Base-by-base conservation (phyloP, 2,329 filamentous ascomycete genomes). In the Xylaria sp. region DNA sequence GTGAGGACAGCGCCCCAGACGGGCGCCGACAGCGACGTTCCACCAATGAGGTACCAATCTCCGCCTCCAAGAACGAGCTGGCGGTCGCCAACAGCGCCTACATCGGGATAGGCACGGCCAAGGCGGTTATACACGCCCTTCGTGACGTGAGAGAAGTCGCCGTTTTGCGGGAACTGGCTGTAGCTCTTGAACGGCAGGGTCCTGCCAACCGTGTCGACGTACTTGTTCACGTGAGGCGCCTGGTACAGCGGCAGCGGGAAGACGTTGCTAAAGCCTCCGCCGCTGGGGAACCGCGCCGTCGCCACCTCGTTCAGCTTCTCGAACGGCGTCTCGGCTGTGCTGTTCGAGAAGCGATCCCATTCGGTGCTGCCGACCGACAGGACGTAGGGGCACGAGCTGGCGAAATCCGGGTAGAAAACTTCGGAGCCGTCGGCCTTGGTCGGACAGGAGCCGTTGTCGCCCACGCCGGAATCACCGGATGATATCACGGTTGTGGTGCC, bases 1-100 rank as follows among this genome's bases (percentile, higher is more conserved):
- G 80, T 84, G 33, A 85, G 69, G 10, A 74, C 78, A 6, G 80
- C 83, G 0, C 85, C 83, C 23, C 85, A 84, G 0, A 85, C 76
- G 0, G 89, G 89, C 0, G 84, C 75, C 0, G 87, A 81, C 31
- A 85, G 83, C 23, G 79, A 82, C 3, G 81, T 85, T 10, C 85
- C 85, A n/a, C 78, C 80, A 23, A 72, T 64, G 15, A 63, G 64
- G 19, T 66, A 67, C 66, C 69, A 84, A 69, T 5, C 68, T 63
- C 66, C 73, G 52, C 69, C 67, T 15, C 69, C 59, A 3, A 69
- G 65, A 1, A 73, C 66, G 6, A 73, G 59, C 44, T 71, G 69
- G 17, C 69, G 68, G 49, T 74, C 81, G 1, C 84, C 77, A 54
- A 87, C 77, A 1, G 75, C 74, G 5, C 72, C 70, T 4, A 79